phyloP scores from a whole-genome alignment of 1,284 basidiomycete genomes.

The Hemileia vastatrix region DNA sequence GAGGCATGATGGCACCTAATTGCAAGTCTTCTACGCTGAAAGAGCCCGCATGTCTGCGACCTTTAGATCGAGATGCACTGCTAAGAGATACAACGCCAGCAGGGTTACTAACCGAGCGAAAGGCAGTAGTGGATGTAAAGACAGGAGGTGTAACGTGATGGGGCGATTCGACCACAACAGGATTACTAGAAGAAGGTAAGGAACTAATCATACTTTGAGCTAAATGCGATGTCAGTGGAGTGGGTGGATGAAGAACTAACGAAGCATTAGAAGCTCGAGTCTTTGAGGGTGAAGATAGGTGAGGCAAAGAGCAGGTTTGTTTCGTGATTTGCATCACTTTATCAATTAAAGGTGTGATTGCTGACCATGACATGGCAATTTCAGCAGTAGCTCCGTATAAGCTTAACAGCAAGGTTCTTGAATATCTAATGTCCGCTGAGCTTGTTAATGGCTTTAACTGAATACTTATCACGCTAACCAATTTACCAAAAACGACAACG shows the following conservation, averaged over 20 bases:
- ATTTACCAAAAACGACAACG: constrained; percentile 74
- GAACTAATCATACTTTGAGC: constrained; percentile 28
- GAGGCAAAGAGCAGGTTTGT: too few species aligned
- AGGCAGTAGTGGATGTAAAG: too few species aligned
- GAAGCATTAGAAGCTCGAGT: constrained; percentile 24
- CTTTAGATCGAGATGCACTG: constrained; percentile 47
- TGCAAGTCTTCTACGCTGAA: constrained; percentile 86
- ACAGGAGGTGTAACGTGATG: too few species aligned
- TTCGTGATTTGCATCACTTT: constrained; percentile 57
- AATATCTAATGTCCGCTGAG: constrained; percentile 73
- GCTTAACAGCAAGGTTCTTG: constrained; percentile 74
- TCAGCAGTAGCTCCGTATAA: constrained; percentile 85
- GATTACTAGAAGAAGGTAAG: constrained; percentile 28
- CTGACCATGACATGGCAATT: constrained; percentile 73
- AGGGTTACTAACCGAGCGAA: too few species aligned
- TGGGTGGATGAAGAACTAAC: constrained; percentile 31
- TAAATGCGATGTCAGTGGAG: constrained; percentile 37
- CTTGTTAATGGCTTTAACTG: constrained; percentile 64
- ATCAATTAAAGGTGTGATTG: constrained; percentile 63
- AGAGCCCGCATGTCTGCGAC: constrained; percentile 76
- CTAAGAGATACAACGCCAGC: not conserved
- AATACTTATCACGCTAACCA: constrained; percentile 67
- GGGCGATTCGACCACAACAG: constrained; percentile 15
- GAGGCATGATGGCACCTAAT: constrained; percentile 66
- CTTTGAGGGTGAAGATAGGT: too few species aligned